Conservation (phyloP, 805 yeast genomes). For the Starmerella kuoi region DNA sequence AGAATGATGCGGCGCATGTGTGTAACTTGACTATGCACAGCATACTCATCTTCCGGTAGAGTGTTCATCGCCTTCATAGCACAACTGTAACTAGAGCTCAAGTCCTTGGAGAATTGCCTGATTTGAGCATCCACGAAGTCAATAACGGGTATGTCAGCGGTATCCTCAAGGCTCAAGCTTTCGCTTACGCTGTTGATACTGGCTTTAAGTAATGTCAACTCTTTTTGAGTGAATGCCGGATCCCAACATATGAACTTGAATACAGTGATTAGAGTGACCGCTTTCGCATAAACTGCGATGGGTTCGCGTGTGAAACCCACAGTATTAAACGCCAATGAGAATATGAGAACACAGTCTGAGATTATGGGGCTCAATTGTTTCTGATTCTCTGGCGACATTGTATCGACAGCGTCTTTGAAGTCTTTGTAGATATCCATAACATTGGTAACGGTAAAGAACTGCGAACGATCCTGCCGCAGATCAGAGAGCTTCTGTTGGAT, state of each 20-base stretch:
- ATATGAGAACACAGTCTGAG: conserved; percentile 34
- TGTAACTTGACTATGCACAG: conserved; percentile 19
- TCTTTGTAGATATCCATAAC: conserved; percentile 15
- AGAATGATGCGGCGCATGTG: conserved; percentile 22
- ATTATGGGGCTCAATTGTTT: conserved; percentile 2
- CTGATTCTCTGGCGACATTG: conserved; percentile 9
- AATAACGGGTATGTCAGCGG: conserved; percentile 42
- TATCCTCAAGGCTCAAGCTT: conserved; percentile 39
- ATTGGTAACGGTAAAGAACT: conserved; percentile 11
- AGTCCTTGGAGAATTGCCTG: neutral
- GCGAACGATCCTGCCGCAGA: conserved; percentile 19
- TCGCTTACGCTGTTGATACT: conserved; percentile 58
- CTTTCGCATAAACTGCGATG: conserved; percentile 86
- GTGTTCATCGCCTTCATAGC: conserved; percentile 1
- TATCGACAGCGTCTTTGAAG: conserved; percentile 15
- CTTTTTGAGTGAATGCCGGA: conserved; percentile 72
- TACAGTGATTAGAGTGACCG: conserved; percentile 73
- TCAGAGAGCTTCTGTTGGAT: conserved; percentile 12
- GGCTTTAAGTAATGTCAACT: conserved; percentile 61
- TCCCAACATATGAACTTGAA: conserved; percentile 73
- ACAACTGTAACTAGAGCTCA: neutral
- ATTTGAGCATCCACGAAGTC: conserved; percentile 3
- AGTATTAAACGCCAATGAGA: conserved; percentile 77
- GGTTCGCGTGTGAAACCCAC: conserved; percentile 85
- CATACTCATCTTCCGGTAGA: conserved; percentile 18